These are phyloP conservation scores for Phenoliferia sp. DNA, from an alignment of 1,284 basidiomycete genomes.

Conservation along the genomic window DNA sequence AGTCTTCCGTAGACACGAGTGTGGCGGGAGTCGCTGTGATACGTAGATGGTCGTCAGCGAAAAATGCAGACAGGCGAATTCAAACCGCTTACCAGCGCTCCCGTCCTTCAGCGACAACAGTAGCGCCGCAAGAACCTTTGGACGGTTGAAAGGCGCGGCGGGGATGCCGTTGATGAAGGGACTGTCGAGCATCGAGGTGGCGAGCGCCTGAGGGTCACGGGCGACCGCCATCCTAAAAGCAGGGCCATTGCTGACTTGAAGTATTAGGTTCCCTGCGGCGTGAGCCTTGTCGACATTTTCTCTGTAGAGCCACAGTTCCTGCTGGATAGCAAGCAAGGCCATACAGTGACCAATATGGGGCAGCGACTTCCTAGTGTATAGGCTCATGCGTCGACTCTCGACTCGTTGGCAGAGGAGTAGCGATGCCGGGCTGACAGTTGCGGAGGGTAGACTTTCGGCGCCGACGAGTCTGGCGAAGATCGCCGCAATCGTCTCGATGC, in stretches of 20 bases:
- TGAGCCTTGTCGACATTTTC: slow-evolving; percentile 3
- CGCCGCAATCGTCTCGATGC: slow-evolving; percentile 5
- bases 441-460: neutral
- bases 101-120: slow-evolving; percentile 26
- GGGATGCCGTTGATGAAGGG: slow-evolving; percentile 4
- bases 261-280: slow-evolving; percentile 2
- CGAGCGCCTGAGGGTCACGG: slow-evolving; percentile 11
- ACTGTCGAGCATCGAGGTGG: slow-evolving; percentile 19
- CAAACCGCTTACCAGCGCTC: slow-evolving; percentile 11
- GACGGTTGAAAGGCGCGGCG: slow-evolving; percentile 5
- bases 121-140: slow-evolving; percentile 22
- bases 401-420: slow-evolving; percentile 17
- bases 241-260: slow-evolving; percentile 5
- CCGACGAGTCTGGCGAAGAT: slow-evolving; percentile 6
- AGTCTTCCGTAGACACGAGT: slow-evolving; percentile 31
- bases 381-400: slow-evolving; percentile 2
- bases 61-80: neutral
- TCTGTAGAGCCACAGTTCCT: slow-evolving; percentile 10
- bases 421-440: neutral
- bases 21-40: slow-evolving; percentile 24
- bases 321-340: slow-evolving; percentile 23
- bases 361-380: slow-evolving; percentile 9
- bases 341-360: slow-evolving; percentile 10
- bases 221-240: slow-evolving; percentile 14
- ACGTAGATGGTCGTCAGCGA: neutral